Evolutionary conservation across 805 yeast species (phyloP), one percentile per base, ranked within the genome.

Genomic region (Cyberlindnera amylophila): DNA sequence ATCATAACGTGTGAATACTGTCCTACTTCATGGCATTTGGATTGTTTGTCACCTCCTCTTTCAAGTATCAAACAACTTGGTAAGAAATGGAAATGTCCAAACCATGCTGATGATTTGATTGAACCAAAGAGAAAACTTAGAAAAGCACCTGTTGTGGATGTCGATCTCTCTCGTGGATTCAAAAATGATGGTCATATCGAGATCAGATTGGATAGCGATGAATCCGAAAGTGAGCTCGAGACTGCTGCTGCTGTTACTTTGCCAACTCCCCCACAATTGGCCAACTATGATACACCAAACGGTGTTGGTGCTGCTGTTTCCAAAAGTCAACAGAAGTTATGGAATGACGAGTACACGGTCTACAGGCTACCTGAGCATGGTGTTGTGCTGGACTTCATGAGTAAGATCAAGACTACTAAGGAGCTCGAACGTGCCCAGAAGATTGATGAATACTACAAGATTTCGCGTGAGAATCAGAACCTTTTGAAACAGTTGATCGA

Each of bases 71-170:
- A 87, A 54, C 79, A 82, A 32, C 59, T 86, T 34, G 95, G 93
- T 2, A 70, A 71, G 34, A 86, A 82, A 61, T 91, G 96, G 98
- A 81, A 77, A 65, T 93, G 96, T 62, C 98, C 96, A 2, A 82
- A 85, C 52, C 97, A 88, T 65, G 77, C 79, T 16, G 54, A 52
- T 37, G 48, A 49, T 38, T 42, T 54, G 14, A 35, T 51, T 5
- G 42, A 69, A 12, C 65, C 71, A 42, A 53, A 62, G 39, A 65
- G 88, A 39, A 68, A 72, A 55, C 69, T 75, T 50, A 74, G 70
- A 50, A 75, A 72, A 50, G 77, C 77, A 34, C 62, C 70, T 4
- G 64, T 72, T 18, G 58, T 80, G 7, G 85, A 82, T 43, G 82
- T 85, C 4, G 63, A 68, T 16, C 64, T 79, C 43, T 58, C 73